Evolutionary conservation across 2,329 filamentous ascomycete genomes (phyloP), one percentile per base, ranked within the genome.

Genomic region (Talaromyces sp.): DNA sequence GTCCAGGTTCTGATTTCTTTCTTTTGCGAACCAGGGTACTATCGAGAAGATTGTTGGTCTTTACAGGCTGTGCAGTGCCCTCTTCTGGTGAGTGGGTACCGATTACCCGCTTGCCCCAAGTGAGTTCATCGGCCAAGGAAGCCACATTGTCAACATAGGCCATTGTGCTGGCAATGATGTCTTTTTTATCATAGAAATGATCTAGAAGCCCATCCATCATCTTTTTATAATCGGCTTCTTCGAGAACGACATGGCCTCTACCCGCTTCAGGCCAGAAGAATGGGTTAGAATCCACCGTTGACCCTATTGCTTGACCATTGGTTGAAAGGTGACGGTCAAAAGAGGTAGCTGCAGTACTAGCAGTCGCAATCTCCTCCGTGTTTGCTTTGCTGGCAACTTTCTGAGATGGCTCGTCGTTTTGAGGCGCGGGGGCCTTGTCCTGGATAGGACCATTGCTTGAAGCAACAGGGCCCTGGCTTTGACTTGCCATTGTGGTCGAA

Each of bases 61-160:
- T 44, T 16, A 47, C 30, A 19, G 48, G 42, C 13, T 63, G 49
- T 11, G 53, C 33, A 8, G 49, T 37, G 14, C 47, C 40, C 13
- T 66, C 53, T n/a, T 52, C 49, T 10, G 54, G 47, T 4, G 50
- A 49, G 22, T 57, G 66, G 37, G 54, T 67, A 27, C 75, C 75
- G 20, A 63, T 56, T 6, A 77, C 64, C 6, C 57, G 61, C 46
- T 68, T 61, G 14, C 75, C 74, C 58, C 73, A 71, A 54, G 63
- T 66, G 20, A 70, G 64, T 40, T 68, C 58, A 37, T 74, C 71
- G 4, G 70, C 68, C 4, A 73, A 64, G 17, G 64, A 66, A n/a
- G 72, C 71, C 10, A 77, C 70, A 47, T 75, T 70, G 39, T 73
- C 67, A 39, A 75, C 62, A 67, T 75, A 78, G 17, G 67, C 61